These are phyloP conservation scores for Balansia obtecta DNA, from an alignment of 2,329 filamentous ascomycete species.

Conservation along the genomic window DNA sequence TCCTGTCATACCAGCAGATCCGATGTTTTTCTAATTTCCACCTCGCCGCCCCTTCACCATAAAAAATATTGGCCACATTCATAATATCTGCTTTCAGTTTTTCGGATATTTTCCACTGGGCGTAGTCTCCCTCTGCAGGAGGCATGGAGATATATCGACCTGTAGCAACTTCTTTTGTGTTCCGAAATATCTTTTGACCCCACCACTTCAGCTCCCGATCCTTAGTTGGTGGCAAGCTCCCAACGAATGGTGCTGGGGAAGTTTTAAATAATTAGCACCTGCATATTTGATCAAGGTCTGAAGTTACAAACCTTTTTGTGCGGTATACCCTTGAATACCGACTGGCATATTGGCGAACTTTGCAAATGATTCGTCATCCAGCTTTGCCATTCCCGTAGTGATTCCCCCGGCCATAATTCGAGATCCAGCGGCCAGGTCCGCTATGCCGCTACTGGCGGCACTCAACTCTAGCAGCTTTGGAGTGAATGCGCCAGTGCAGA, in stretches of 20 bases:
- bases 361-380: slow-evolving; percentile 33
- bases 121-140: slow-evolving; percentile 42
- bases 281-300: too few relatives aligned
- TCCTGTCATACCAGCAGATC: slow-evolving; percentile 48
- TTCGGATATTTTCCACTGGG: slow-evolving; percentile 47
- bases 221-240: slow-evolving; percentile 41
- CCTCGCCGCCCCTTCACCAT: slow-evolving; percentile 39
- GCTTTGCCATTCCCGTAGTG: slow-evolving; percentile 42
- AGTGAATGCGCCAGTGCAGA: slow-evolving; percentile 47
- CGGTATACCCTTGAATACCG: slow-evolving; percentile 28
- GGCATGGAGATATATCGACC: slow-evolving; percentile 44
- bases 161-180: slow-evolving; percentile 38
- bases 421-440: slow-evolving; percentile 36
- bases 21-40: slow-evolving; percentile 51
- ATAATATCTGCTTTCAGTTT: slow-evolving; percentile 45
- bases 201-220: slow-evolving; percentile 45
- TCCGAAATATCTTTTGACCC: slow-evolving; percentile 47
- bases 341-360: slow-evolving; percentile 37
- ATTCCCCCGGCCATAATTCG: slow-evolving; percentile 48
- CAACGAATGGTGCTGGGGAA: slow-evolving; percentile 40
- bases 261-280: too few relatives aligned
- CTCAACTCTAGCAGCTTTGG: slow-evolving; percentile 40
- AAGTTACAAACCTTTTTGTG: slow-evolving; percentile 15
- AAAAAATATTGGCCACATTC: slow-evolving; percentile 44
- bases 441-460: slow-evolving; percentile 31